A percentile compares a stretch with the other conserved stretches of the same genome.
These are phyloP conservation scores for Mycosphaerelloides madeirae DNA, from an alignment of 2,329 filamentous ascomycete genomes.

Conservation along the genomic window DNA sequence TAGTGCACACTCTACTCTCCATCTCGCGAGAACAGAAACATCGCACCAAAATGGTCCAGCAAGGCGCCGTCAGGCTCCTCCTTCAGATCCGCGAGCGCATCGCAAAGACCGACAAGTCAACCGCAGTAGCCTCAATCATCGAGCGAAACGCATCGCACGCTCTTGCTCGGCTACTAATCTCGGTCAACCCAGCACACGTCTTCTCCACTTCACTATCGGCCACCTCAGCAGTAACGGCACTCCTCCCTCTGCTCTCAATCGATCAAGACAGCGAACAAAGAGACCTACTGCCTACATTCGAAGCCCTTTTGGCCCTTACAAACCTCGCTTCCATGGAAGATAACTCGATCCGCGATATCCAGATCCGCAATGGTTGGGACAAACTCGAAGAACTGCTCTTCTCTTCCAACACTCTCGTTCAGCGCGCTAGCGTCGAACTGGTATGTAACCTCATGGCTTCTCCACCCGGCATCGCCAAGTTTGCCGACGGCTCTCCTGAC, in stretches of 20 bases:
- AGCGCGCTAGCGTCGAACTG: constrained; percentile 79
- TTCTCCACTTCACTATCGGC: constrained; percentile 73
- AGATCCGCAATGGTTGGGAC: constrained; percentile 68
- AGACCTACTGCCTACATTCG: constrained; percentile 84
- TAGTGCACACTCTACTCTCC: constrained; percentile 70
- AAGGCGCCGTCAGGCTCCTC: constrained; percentile 85
- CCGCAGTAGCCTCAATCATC: constrained; percentile 24
- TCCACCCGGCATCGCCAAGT: constrained; percentile 62
- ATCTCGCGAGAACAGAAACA: constrained; percentile 69
- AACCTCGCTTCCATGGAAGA: constrained; percentile 79
- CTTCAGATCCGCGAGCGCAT: constrained; percentile 65
- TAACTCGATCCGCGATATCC: constrained; percentile 56
- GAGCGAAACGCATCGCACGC: constrained; percentile 33
- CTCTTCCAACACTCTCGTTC: constrained; percentile 67
- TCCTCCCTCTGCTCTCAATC: constrained; percentile 67
- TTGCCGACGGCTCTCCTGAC: constrained; percentile 61
- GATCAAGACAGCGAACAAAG: constrained; percentile 57
- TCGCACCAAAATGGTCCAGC: constrained; percentile 78
- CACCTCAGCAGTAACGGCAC: constrained; percentile 74
- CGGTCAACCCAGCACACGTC: constrained; percentile 59
- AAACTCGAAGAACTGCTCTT: constrained; percentile 81
- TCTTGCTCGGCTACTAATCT: constrained; percentile 59
- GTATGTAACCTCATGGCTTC: constrained; percentile 82
- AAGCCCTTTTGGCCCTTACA: constrained; percentile 84
- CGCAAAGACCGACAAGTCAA: constrained; percentile 44